Percentiles rank a stretch among this genome's conserved stretches.
phyloP scores from a whole-genome alignment of 2,329 filamentous ascomycete species.

The Colletotrichum filicis region DNA sequence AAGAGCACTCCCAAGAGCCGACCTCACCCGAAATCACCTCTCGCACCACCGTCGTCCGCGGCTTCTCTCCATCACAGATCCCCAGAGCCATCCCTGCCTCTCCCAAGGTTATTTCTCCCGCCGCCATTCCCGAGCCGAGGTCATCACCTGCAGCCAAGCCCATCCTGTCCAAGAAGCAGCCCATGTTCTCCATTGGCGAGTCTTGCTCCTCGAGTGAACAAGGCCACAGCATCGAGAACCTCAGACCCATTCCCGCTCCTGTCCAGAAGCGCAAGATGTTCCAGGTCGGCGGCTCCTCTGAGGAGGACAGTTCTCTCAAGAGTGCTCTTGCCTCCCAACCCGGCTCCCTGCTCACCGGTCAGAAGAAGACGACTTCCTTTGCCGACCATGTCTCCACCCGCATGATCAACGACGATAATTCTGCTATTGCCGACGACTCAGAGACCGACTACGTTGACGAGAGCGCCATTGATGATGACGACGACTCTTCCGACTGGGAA shows the following conservation, averaged over 20 bases:
- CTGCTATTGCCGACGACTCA: slow-evolving; percentile 61
- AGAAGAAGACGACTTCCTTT: slow-evolving; percentile 86
- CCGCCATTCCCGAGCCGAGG: slow-evolving; percentile 71
- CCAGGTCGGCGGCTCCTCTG: slow-evolving; percentile 70
- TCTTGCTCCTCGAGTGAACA: slow-evolving; percentile 80
- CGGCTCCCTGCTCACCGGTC: slow-evolving; percentile 52
- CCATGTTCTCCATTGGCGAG: slow-evolving; percentile 78
- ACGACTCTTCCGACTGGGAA: slow-evolving; percentile 71
- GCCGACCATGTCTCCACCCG: slow-evolving; percentile 78
- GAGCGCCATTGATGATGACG: slow-evolving; percentile 82
- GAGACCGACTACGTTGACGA: slow-evolving; percentile 79
- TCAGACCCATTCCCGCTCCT: slow-evolving; percentile 47
- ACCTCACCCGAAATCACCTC: slow-evolving; percentile 62
- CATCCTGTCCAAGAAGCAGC: slow-evolving; percentile 73
- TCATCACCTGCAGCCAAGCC: slow-evolving; percentile 70
- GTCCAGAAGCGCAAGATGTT: slow-evolving; percentile 56
- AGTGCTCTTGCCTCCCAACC: slow-evolving; percentile 59
- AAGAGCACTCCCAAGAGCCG: slow-evolving; percentile 55
- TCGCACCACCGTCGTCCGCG: slow-evolving; percentile 77
- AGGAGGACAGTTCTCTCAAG: slow-evolving; percentile 82
- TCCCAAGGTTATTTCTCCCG: slow-evolving; percentile 59
- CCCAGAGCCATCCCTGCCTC: slow-evolving; percentile 62
- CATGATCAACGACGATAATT: slow-evolving; percentile 69
- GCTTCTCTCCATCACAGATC: slow-evolving; percentile 83
- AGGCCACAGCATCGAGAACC: slow-evolving; percentile 60